Evolutionary conservation across 2,329 filamentous ascomycete species (phyloP).

Genomic region (Emydomyces testavorans): DNA sequence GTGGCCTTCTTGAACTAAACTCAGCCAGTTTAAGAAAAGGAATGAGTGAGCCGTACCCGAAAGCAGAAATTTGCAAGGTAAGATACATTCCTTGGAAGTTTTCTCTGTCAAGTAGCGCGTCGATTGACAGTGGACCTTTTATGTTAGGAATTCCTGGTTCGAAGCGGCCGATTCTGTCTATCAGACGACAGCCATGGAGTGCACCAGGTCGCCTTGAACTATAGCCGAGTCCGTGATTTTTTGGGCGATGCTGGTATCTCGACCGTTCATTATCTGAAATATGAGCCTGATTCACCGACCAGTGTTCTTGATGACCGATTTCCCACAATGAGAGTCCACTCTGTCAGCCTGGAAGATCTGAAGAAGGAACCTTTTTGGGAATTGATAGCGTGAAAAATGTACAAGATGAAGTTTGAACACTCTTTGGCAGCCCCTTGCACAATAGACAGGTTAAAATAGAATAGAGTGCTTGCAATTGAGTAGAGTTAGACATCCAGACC

Average conservation of each 20-base stretch:
- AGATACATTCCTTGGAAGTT: slow-evolving; percentile 11
- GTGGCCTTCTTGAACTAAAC: slow-evolving; percentile 81
- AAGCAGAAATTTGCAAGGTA: slow-evolving; percentile 63
- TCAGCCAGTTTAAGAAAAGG: slow-evolving; percentile 80
- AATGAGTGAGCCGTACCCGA: slow-evolving; percentile 80
- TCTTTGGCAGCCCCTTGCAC: too few species aligned
- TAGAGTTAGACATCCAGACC: too few species aligned
- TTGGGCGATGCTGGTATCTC: slow-evolving; percentile 42
- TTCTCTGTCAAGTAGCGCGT: not conserved
- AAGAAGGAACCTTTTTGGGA: slow-evolving; percentile 28
- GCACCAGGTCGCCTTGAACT: slow-evolving; percentile 79
- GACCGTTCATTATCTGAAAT: slow-evolving; percentile 30
- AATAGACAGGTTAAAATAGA: too few species aligned
- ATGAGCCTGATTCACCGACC: slow-evolving; percentile 18
- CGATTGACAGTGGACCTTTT: not conserved
- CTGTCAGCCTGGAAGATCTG: slow-evolving; percentile 27
- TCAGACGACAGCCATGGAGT: slow-evolving; percentile 92
- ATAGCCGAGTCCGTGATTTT: slow-evolving; percentile 57
- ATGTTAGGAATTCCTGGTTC: slow-evolving; percentile 53
- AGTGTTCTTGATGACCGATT: slow-evolving; percentile 27
- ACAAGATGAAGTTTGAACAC: too few species aligned
- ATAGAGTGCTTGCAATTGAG: too few species aligned
- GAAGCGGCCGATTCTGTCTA: slow-evolving; percentile 74
- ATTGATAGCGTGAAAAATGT: not conserved
- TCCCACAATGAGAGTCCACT: slow-evolving; percentile 26